phyloP scores from a whole-genome alignment of 2,329 filamentous ascomycete species.

The Ascochyta koolunga region DNA sequence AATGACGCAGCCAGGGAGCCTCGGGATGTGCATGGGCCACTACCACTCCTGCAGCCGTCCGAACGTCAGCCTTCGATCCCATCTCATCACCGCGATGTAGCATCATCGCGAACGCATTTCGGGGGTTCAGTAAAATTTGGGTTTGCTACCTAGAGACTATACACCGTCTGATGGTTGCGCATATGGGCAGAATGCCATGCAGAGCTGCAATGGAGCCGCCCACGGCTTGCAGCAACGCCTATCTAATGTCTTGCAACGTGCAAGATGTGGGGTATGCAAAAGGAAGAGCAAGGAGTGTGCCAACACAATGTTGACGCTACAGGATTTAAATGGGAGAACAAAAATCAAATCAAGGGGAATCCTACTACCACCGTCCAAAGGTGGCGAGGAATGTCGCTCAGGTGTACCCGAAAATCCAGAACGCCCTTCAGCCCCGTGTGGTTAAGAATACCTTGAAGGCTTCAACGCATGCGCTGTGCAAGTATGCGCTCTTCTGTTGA shows the following conservation, averaged over 20 bases:
- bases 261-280: conserved; percentile 7
- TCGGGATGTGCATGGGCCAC: conserved; percentile 6
- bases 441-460: neutral
- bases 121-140: neutral
- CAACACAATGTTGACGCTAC: neutral
- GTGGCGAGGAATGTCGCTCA: neutral
- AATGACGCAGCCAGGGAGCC: neutral
- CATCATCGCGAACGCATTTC: neutral
- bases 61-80: neutral
- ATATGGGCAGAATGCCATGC: neutral
- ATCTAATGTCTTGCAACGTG: conserved; percentile 5
- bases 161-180: neutral
- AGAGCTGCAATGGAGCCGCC: neutral
- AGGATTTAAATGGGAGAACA: neutral
- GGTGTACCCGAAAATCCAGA: neutral
- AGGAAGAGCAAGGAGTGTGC: conserved; percentile 1
- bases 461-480: neutral
- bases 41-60: conserved; percentile 1
- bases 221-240: conserved; percentile 5
- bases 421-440: neutral
- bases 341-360: neutral
- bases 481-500: neutral
- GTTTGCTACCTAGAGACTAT: neutral
- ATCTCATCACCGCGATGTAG: neutral
- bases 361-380: neutral